These are phyloP conservation scores for Verbena officinalis DNA, from an alignment of 257 asterid species.

Conservation along the genomic window DNA sequence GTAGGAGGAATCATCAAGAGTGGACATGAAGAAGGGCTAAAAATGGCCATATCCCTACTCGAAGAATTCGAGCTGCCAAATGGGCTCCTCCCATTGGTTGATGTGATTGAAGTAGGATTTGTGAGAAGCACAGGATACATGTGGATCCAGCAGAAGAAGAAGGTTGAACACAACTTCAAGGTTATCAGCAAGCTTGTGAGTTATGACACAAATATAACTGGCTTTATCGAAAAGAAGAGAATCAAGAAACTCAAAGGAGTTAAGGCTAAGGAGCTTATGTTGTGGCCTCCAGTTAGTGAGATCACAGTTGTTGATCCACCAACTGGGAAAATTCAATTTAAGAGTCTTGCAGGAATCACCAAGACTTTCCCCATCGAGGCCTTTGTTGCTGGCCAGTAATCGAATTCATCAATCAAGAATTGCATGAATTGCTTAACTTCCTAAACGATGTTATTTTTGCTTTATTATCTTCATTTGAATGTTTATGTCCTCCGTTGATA, in stretches of 20 bases:
- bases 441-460: neutral
- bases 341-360: conserved; percentile 59
- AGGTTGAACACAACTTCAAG: conserved; percentile 52
- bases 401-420: neutral
- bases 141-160: conserved; percentile 55
- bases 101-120: conserved; percentile 54
- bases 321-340: conserved; percentile 57
- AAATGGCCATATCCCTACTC: conserved; percentile 48
- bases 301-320: conserved; percentile 49
- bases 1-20: conserved; percentile 53
- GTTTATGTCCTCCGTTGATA: neutral
- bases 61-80: conserved; percentile 51
- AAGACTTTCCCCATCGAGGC: conserved; percentile 54
- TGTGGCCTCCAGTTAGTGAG: conserved; percentile 63
- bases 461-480: neutral
- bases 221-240: conserved; percentile 42
- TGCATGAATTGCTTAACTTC: conserved; percentile 1
- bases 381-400: conserved; percentile 53
- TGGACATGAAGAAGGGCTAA: conserved; percentile 55
- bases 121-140: conserved; percentile 49
- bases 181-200: conserved; percentile 53
- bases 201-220: conserved; percentile 40
- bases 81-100: conserved; percentile 55
- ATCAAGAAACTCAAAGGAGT: conserved; percentile 65
- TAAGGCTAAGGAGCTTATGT: conserved; percentile 53